These are phyloP conservation scores for Mycena galopus DNA, from an alignment of 768 basidiomycete species.

Conservation along the genomic window DNA sequence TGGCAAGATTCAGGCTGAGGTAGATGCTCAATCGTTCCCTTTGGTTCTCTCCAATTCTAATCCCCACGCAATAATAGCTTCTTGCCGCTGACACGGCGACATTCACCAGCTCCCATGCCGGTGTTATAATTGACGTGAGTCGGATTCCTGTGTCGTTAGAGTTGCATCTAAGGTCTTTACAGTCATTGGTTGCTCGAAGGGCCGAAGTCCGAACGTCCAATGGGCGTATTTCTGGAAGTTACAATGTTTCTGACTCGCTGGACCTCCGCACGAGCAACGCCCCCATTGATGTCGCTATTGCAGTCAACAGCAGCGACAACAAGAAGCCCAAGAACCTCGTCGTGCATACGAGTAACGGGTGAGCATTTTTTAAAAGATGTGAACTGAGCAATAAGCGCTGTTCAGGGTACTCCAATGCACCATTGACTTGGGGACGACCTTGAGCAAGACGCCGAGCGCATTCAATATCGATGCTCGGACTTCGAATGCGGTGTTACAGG, in stretches of 20 bases:
- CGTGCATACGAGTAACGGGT: constrained; percentile 60
- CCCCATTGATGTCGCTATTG: constrained; percentile 53
- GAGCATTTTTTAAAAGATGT: constrained; percentile 24
- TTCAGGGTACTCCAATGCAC: constrained; percentile 49
- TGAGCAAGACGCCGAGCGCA: constrained; percentile 41
- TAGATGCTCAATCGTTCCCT: constrained; percentile 28
- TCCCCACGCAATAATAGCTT: constrained; percentile 33
- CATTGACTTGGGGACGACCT: constrained; percentile 49
- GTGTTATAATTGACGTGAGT: no score
- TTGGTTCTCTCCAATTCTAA: neutral
- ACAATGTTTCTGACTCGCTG: constrained; percentile 52
- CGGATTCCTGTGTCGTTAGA: neutral
- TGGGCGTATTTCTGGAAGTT: constrained; percentile 59
- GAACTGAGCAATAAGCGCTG: neutral
- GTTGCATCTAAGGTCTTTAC: no score
- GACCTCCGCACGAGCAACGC: constrained; percentile 57
- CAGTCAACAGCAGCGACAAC: constrained; percentile 46
- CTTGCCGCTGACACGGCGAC: constrained; percentile 35
- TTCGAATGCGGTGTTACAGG: constrained; percentile 43
- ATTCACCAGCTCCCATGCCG: no score
- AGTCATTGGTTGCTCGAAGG: constrained; percentile 49
- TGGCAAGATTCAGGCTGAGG: constrained; percentile 53
- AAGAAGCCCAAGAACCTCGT: constrained; percentile 44
- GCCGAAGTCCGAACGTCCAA: constrained; percentile 49
- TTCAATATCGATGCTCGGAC: constrained; percentile 49